Base-by-base conservation (phyloP, 1,139 yeast genomes). In the Taphrina pruni region DNA sequence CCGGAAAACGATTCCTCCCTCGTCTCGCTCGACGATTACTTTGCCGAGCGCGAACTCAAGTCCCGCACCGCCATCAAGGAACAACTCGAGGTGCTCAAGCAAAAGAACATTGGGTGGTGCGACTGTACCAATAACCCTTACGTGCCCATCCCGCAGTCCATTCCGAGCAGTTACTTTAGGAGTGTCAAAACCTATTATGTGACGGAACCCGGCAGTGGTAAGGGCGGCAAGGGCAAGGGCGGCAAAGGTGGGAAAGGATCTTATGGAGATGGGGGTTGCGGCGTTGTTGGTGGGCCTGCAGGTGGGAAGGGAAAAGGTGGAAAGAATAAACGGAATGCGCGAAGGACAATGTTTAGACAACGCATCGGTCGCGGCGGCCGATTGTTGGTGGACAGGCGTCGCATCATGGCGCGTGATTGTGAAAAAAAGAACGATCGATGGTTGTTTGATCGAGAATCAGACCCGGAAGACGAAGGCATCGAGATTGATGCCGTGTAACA, bases 41-140 rank as follows among this genome's bases (percentile, higher is more conserved):
- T 90, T 71, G 83, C 85, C 69, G 95, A 88, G 72, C 91, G 92
- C 79, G 89, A 91, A 73, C 87, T 84, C 69, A 88, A 92, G 20
- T 88, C 93, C 73, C 87, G 87, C 73, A 85, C 87, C 69, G 95
- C 91, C 12, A 97, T 94, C 64, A 85, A 87, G 73, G 96, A 90
- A 74, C 90, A 90, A 77, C 82, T 94, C 77, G 86, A 87, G 66
- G 87, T 88, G 72, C 83, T 98, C 70, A 86, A 85, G 70, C 86
- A 85, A 68, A 86, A 84, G 70, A 98, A 94, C 78, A 81, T 82
- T 69, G 87, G 86, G 2, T 93, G 87, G 85, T 84, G 89, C 73
- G 94, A 94, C 76, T 83, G 90, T 69, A 90, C 98, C 0, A 97
- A 93, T 79, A 93, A 93, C 0, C 86, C 89, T 38, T 85, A 85